Percentiles rank a stretch among this genome's conserved stretches.
These are phyloP conservation scores for Inonotus obliquus DNA, from an alignment of 1,284 basidiomycete species.

Conservation along the genomic window DNA sequence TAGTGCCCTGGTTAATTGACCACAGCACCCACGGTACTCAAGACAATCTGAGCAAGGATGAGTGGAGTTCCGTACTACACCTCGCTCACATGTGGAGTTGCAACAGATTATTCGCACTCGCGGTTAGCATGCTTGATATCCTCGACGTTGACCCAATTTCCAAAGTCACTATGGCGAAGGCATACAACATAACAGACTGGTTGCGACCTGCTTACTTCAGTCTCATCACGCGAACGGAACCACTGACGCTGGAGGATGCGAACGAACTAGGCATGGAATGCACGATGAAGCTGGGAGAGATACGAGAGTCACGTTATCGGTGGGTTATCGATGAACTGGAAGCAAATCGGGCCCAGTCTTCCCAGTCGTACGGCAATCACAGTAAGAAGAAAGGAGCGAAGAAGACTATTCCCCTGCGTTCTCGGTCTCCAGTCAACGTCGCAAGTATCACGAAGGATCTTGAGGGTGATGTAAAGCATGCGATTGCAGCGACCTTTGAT, in stretches of 20 bases:
- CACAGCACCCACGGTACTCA: background rate
- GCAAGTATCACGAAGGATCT: background rate
- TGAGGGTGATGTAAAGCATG: background rate
- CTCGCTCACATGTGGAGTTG: constrained; percentile 17
- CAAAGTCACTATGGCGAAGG: background rate
- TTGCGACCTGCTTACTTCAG: background rate
- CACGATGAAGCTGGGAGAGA: background rate
- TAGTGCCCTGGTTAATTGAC: background rate
- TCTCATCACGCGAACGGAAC: background rate
- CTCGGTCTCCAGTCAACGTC: background rate
- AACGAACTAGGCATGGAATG: constrained; percentile 6
- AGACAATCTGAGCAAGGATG: background rate
- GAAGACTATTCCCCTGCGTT: background rate
- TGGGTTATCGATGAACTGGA: background rate
- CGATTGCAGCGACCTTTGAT: background rate
- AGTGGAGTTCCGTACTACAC: constrained; percentile 10
- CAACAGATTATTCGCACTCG: background rate
- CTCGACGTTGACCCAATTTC: background rate
- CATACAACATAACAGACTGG: constrained; percentile 5
- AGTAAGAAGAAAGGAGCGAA: background rate
- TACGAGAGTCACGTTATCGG: background rate
- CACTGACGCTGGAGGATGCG: constrained; percentile 3
- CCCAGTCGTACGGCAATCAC: too few species aligned
- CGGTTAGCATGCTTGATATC: constrained; percentile 1
- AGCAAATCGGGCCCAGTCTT: background rate